A percentile compares a stretch with the other conserved stretches of the same genome.
These are phyloP conservation scores for Stachybotrys chlorohalonatus DNA, from an alignment of 2,329 filamentous ascomycete genomes.

Conservation along the genomic window DNA sequence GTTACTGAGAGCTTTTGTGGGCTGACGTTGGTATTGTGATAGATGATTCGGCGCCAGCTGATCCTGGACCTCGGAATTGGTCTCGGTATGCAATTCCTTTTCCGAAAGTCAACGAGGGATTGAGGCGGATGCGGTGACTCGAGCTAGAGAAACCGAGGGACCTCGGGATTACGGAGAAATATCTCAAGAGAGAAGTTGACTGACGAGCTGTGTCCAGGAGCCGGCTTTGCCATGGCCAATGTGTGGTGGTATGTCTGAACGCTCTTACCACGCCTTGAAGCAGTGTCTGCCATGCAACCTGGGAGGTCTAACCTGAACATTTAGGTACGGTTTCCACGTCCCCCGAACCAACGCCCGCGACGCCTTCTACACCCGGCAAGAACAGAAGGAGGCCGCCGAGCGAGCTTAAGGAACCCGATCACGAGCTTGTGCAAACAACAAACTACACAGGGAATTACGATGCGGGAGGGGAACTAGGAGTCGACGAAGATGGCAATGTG, in stretches of 20 bases:
- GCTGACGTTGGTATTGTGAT: conserved; percentile 20
- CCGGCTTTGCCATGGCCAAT: conserved; percentile 46
- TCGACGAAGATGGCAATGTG: background rate
- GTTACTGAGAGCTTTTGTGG: conserved; percentile 15
- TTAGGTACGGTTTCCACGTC: conserved; percentile 54
- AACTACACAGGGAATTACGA: no score
- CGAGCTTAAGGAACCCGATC: conserved; percentile 10
- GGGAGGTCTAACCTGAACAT: background rate
- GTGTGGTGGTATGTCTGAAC: conserved; percentile 43
- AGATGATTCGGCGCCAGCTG: conserved; percentile 54
- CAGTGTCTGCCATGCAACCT: background rate
- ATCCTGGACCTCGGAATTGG: conserved; percentile 46
- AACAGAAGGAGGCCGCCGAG: conserved; percentile 42
- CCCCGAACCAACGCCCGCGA: conserved; percentile 51
- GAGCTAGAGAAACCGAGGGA: background rate
- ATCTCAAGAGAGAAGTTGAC: conserved; percentile 9
- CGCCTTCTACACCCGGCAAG: conserved; percentile 48
- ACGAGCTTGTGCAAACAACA: no score
- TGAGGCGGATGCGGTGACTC: background rate
- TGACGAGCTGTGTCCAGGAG: conserved; percentile 31
- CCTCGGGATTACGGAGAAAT: background rate
- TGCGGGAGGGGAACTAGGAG: background rate
- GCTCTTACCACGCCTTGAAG: background rate
- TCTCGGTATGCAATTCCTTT: conserved; percentile 38
- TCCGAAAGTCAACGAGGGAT: background rate